These are phyloP conservation scores for Canariomyces notabilis DNA, from an alignment of 2,329 filamentous ascomycete genomes.

Conservation along the genomic window DNA sequence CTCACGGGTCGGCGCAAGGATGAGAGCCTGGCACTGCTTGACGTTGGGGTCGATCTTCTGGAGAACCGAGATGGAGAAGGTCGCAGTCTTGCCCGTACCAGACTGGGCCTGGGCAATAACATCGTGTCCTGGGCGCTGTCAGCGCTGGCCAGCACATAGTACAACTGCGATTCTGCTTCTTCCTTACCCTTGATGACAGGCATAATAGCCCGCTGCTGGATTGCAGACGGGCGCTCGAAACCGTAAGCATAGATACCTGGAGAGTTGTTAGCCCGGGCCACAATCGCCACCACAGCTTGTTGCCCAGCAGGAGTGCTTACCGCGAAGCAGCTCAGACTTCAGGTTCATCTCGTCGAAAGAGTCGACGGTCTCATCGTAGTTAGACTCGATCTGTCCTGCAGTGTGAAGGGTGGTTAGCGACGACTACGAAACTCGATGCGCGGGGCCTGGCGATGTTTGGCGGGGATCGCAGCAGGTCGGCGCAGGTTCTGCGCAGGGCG, in stretches of 20 bases:
- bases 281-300: conserved; percentile 14
- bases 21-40: conserved; percentile 97
- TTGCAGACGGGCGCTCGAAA: conserved; percentile 99
- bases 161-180: neutral
- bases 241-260: conserved; percentile 95
- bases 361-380: conserved; percentile 99
- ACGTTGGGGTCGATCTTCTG: conserved; percentile 96
- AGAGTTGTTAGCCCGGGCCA: conserved; percentile 23
- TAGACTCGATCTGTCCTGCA: conserved; percentile 97
- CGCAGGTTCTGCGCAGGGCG: conserved; percentile 2
- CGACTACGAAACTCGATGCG: conserved; percentile 1
- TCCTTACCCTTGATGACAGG: conserved; percentile 95
- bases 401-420: conserved; percentile 19
- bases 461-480: conserved; percentile 11
- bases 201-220: conserved; percentile 99
- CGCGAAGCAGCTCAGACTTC: conserved; percentile 94
- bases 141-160: conserved; percentile 11
- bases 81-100: conserved; percentile 99
- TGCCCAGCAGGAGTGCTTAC: conserved; percentile 41
- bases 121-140: conserved; percentile 67
- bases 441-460: neutral
- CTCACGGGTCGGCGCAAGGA: conserved; percentile 96
- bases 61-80: conserved; percentile 97
- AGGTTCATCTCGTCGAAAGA: conserved; percentile 98
- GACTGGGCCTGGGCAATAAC: conserved; percentile 99